Base-by-base conservation (phyloP, 2,329 filamentous ascomycete species). In the Penicillium sclerotigenum region DNA sequence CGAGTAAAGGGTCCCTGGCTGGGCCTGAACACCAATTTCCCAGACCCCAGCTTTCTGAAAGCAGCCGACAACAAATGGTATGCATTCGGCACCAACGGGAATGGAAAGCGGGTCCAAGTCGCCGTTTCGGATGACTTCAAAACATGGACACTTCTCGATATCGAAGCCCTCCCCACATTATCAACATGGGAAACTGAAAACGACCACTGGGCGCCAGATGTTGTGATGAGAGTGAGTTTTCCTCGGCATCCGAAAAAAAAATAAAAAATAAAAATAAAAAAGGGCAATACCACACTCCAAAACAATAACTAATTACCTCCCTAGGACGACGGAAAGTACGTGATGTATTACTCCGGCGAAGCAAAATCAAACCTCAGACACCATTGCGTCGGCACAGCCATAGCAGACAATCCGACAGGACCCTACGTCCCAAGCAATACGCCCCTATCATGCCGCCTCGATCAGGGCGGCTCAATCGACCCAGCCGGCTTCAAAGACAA, bases 161-260 rank as follows among this genome's bases (percentile, higher is more conserved):
- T 75, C n/a, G 83, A 87, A 59, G 79, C 81, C 2, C 73, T 87
- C n/a, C 82, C 83, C 0, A 69, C 72, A 6, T 58, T 80, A 7
- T 78, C 78, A 2, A 63, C 73, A 7, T 87, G 85, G 85, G 81
- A 81, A 31, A 79, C 75, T 4, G 78, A 79, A 2, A 67, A 69
- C 4, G 78, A 83, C 54, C 81, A 81, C 26, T 87, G 84, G 83
- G 85, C 85, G 0, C 85, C 85, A 10, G 84, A 87, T 64, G 81
- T 87, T 7, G 74, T 79, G 13, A 71, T 70, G 52, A 70, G 84
- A 33, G 73, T 75, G 65, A 59, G 68, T 59, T 53, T 53, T 45
- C 13, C 41, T 43, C 20, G 11, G 26, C 18, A 14, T 33, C 45
- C 29, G 4, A 54, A 31, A 43, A 16, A 7, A 18, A 18, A 18